A percentile compares a stretch with the other conserved stretches of the same genome.
These are phyloP conservation scores for Buddleja alternifolia DNA, from an alignment of 257 asterid species.

Conservation along the genomic window DNA sequence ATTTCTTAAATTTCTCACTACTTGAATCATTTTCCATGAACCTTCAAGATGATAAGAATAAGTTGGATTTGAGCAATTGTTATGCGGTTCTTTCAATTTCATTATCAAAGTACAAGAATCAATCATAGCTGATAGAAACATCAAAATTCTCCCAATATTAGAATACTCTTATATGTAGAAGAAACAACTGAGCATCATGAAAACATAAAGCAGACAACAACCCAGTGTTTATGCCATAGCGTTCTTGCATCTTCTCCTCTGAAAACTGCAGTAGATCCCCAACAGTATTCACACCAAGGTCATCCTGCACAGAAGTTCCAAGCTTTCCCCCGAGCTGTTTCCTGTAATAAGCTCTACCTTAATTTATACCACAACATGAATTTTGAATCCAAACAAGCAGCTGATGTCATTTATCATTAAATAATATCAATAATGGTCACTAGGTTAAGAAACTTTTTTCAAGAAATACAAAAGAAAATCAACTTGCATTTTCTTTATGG, in stretches of 20 bases:
- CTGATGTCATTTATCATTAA: slow-evolving; percentile 12
- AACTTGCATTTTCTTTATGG: slow-evolving; percentile 83
- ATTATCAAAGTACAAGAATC: slow-evolving; percentile 14
- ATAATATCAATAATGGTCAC: not conserved
- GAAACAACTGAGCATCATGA: slow-evolving; percentile 6
- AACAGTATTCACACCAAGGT: slow-evolving; percentile 78
- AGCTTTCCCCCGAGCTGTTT: slow-evolving; percentile 99
- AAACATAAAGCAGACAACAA: slow-evolving; percentile 41
- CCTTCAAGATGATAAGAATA: slow-evolving; percentile 8
- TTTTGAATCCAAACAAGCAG: slow-evolving; percentile 19
- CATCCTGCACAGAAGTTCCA: slow-evolving; percentile 80
- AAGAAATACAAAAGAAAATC: slow-evolving; percentile 18
- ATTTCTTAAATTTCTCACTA: slow-evolving; percentile 9
- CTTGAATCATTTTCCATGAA: slow-evolving; percentile 14
- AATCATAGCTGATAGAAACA: slow-evolving; percentile 7
- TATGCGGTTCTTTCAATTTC: not conserved
- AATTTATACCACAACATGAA: not conserved
- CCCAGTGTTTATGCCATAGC: slow-evolving; percentile 92
- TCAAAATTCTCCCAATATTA: not conserved
- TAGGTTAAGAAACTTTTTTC: not conserved
- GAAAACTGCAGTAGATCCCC: slow-evolving; percentile 90
- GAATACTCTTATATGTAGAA: slow-evolving; percentile 12
- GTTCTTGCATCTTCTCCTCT: slow-evolving; percentile 83
- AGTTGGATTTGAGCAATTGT: not conserved
- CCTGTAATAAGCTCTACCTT: slow-evolving; percentile 51